phyloP scores from a whole-genome alignment of 1,284 basidiomycete genomes.

The Fistulina hepatica region DNA sequence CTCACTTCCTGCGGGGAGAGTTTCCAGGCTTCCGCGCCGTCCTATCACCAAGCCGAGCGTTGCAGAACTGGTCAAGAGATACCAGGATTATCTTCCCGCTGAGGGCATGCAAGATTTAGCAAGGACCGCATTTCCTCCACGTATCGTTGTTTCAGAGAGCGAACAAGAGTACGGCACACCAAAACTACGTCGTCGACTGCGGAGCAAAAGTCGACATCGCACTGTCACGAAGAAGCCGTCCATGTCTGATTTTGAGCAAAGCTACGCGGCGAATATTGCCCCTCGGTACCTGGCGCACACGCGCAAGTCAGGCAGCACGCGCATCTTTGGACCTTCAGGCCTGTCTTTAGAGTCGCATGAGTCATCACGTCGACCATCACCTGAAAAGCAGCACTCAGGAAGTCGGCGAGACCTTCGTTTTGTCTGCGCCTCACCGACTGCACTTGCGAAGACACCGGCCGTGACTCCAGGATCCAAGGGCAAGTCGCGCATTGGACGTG shows the following conservation, averaged over 20 bases:
- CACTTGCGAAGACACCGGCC: no score
- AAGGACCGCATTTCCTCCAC: conserved; percentile 54
- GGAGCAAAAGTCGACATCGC: conserved; percentile 35
- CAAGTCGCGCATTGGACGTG: conserved; percentile 28
- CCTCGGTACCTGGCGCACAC: conserved; percentile 51
- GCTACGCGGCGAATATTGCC: conserved; percentile 82
- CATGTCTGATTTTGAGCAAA: conserved; percentile 76
- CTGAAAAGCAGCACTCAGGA: conserved; percentile 48
- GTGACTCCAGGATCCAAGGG: conserved; percentile 22
- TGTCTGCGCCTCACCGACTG: conserved; percentile 36
- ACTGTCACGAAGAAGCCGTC: conserved; percentile 44
- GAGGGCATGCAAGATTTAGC: conserved; percentile 59
- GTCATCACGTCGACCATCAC: conserved; percentile 56
- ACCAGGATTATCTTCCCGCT: conserved; percentile 67
- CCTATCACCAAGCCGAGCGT: conserved; percentile 52
- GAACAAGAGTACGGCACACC: conserved; percentile 49
- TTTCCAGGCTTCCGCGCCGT: conserved; percentile 66
- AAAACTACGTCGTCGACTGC: conserved; percentile 23
- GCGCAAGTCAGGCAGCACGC: conserved; percentile 30
- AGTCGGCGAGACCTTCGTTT: conserved; percentile 29
- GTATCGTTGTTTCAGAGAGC: conserved; percentile 48
- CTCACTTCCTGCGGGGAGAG: conserved; percentile 18
- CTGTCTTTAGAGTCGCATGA: conserved; percentile 43
- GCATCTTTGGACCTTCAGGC: conserved; percentile 41
- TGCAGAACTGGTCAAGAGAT: conserved; percentile 77